phyloP scores from a whole-genome alignment of 495 filamentous ascomycete species.

The Letharia columbiana region DNA sequence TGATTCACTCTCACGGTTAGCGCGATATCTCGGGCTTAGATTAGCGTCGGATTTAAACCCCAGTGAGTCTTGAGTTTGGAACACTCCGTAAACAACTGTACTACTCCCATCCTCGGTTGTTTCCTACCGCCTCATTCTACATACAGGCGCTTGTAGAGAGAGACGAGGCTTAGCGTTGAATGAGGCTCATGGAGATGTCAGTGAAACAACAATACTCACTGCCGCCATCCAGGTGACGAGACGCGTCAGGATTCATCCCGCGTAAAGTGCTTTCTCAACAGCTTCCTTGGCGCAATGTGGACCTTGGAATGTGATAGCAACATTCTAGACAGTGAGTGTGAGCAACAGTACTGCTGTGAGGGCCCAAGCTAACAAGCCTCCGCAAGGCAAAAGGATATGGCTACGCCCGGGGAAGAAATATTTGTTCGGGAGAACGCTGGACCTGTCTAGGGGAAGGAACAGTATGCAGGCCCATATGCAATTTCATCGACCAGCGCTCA shows the following conservation, averaged over 20 bases:
- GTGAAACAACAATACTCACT: not conserved
- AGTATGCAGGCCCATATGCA: slow-evolving; percentile 15
- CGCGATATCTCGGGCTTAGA: not conserved
- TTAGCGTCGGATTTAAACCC: not conserved
- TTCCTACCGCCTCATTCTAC: not conserved
- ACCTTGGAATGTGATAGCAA: slow-evolving; percentile 25
- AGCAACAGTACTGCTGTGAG: not conserved
- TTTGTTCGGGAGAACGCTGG: slow-evolving; percentile 59
- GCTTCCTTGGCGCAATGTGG: slow-evolving; percentile 20
- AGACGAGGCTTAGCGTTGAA: not conserved
- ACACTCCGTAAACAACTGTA: not conserved
- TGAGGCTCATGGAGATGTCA: not conserved
- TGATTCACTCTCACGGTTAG: not conserved
- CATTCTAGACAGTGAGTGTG: slow-evolving; percentile 18
- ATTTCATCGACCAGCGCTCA: slow-evolving; percentile 11
- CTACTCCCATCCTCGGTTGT: not conserved
- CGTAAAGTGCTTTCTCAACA: not conserved
- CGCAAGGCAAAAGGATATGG: slow-evolving; percentile 64
- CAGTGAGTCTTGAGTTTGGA: not conserved
- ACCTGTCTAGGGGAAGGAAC: slow-evolving; percentile 35
- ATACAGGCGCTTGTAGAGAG: no score
- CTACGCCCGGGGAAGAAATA: slow-evolving; percentile 73
- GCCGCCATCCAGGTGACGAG: not conserved
- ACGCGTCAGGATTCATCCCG: slow-evolving; percentile 4
- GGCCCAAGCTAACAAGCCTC: not conserved